A percentile compares a stretch with the other conserved stretches of the same genome.
Conservation (phyloP, 2,329 filamentous ascomycete genomes). For the Aurifilum marmelostoma region DNA sequence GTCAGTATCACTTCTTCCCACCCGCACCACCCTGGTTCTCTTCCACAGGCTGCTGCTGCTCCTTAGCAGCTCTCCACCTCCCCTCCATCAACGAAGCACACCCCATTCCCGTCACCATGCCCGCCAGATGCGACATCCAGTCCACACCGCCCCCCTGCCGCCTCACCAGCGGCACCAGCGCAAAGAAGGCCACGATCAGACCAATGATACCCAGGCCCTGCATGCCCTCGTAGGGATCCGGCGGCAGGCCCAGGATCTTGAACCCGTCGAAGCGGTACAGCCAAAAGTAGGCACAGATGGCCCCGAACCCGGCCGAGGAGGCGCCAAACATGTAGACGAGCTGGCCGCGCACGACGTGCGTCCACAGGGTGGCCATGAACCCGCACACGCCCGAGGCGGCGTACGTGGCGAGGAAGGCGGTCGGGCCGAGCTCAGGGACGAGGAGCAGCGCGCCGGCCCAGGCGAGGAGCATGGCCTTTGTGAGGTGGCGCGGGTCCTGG, state of each 20-base stretch:
- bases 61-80: slow-evolving; percentile 34
- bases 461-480: slow-evolving; percentile 66
- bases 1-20: background rate
- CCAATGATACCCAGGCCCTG: slow-evolving; percentile 58
- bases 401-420: slow-evolving; percentile 70
- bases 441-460: slow-evolving; percentile 68
- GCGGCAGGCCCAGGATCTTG: slow-evolving; percentile 59
- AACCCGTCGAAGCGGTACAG: slow-evolving; percentile 59
- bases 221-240: slow-evolving; percentile 55
- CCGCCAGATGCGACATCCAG: slow-evolving; percentile 56
- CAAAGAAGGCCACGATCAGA: slow-evolving; percentile 50
- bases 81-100: slow-evolving; percentile 43
- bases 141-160: slow-evolving; percentile 49
- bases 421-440: slow-evolving; percentile 68
- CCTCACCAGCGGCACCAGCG: slow-evolving; percentile 52
- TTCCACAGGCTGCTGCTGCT: background rate
- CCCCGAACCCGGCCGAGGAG: slow-evolving; percentile 65
- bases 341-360: slow-evolving; percentile 50
- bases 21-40: background rate
- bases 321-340: slow-evolving; percentile 63
- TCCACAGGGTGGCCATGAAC: slow-evolving; percentile 60
- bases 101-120: slow-evolving; percentile 51
- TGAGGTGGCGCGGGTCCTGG: slow-evolving; percentile 61
- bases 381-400: slow-evolving; percentile 60
- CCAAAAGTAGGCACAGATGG: slow-evolving; percentile 66